Base-by-base conservation (phyloP, 192 early-diverging fungal species). In the Dissophora globulifera region DNA sequence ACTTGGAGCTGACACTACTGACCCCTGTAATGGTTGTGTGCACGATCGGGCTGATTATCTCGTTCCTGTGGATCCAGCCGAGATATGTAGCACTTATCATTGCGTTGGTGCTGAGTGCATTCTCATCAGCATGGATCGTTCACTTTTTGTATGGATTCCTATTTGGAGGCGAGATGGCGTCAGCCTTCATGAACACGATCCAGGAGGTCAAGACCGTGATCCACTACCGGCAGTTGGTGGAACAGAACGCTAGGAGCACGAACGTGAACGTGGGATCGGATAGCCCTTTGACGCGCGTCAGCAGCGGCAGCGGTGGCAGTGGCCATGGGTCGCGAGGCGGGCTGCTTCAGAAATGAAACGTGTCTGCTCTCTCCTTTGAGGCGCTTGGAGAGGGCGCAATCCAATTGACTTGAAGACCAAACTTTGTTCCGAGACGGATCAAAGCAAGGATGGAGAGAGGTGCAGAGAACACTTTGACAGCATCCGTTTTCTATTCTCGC, bases 331-430 rank as follows among this genome's bases (percentile, higher is more conserved):
- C 27, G 2, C 67, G 58, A 16, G 32, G 25, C 0, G 33, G 68
- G 0, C 68, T 70, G 1, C 16, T 70, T 6, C 68, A 62, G 45
- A 60, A 70, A 62, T 70, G 68, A 70, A 50, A 62, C 42, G 22
- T 27, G 16, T 35, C 47, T 53, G 68, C 58, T 50, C 48, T 56
- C 50, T 53, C 68, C 52, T 62, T 70, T 53, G 32, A 52, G 27
- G 38, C 38, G 27, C n/a, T 61, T 9, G 68, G 68, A 49, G 68
- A 60, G 41, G 68, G 68, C 68, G 68, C 68, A 48, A 70, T 70
- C 26, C 68, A 52, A 31, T 32, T 70, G 27, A 55, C 23, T 3
- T 70, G 51, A 70, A 26, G 25, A 16, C 7, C 2, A 53, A 32
- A 19, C n/a, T n/a, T n/a, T n/a, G n/a, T n/a, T n/a, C n/a, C n/a